Base-by-base conservation (phyloP, 2,329 filamentous ascomycete species). In the Microascus cirrosus region DNA sequence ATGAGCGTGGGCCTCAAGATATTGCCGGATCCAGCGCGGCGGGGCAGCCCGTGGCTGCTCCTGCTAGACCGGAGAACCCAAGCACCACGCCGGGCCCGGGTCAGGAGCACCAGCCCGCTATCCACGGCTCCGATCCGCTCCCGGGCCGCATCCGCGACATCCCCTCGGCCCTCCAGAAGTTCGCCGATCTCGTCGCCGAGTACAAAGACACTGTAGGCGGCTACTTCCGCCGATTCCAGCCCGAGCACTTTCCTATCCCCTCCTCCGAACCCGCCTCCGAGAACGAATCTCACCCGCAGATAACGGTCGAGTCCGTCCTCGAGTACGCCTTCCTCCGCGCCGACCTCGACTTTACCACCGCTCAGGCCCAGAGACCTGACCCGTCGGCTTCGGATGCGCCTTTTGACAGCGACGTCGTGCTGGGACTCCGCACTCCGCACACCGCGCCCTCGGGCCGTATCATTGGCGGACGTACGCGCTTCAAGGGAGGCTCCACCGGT, bases 261-360 rank as follows among this genome's bases (percentile, higher is more conserved):
- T 35, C 39, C 32, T 22, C 20, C 28, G 57, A 61, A n/a, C 58
- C 56, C 36, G 48, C 35, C 13, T 2, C 20, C 20, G 58, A 60
- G 35, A 22, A 24, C 22, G 48, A 51, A 5, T 63, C 65, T 28
- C 67, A 70, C 35, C 65, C 67, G 15, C 70, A 78, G 15, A 77
- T 85, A 39, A 84, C 83, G 15, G 81, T 92, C 60, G 87, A 93
- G 67, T 83, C 88, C 1, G 84, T 95, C 39, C 77, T 99, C 57
- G 88, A 88, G 60, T 97, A 97, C 71, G 90, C 93, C 24, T 99
- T 99, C 66, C 78, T 99, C 54, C 89, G 90, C 64, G 91, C 92
- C 36, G 94, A 99, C 69, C 83, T 96, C 56, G 93, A 97, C 71
- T 99, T 99, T 66, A 86, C 97, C 58, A 83, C 87, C 6, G 91